These are phyloP conservation scores for Phytopythium vexans DNA, from an alignment of 352 stramenopile species.

Conservation along the genomic window DNA sequence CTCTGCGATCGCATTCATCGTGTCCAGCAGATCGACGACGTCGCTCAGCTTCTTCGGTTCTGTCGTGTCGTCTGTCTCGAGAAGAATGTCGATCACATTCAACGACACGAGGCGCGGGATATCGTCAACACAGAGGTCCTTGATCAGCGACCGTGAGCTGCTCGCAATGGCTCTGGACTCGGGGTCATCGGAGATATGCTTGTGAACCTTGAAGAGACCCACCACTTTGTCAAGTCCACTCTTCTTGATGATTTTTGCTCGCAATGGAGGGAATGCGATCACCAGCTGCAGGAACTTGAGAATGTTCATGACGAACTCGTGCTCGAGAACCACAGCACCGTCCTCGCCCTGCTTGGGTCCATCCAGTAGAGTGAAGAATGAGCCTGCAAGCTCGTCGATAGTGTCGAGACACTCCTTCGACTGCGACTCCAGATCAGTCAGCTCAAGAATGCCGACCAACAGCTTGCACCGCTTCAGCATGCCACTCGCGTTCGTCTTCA, in stretches of 20 bases:
- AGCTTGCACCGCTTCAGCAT: conserved; percentile 71
- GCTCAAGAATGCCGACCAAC: conserved; percentile 48
- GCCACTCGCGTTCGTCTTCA: conserved; percentile 39
- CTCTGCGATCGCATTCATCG: conserved; percentile 58
- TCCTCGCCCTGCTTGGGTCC: conserved; percentile 10
- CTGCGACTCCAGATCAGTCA: conserved; percentile 34
- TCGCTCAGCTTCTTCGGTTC: conserved; percentile 3
- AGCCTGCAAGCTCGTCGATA: conserved; percentile 53
- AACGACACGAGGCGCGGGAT: conserved; percentile 57
- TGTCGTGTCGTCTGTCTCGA: conserved; percentile 34
- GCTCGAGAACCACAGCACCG: background rate
- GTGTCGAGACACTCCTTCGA: conserved; percentile 54
- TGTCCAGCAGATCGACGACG: conserved; percentile 46
- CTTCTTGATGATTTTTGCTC: conserved; percentile 45
- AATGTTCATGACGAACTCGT: conserved; percentile 27
- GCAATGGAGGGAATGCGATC: conserved; percentile 23
- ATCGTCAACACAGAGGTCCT: conserved; percentile 56
- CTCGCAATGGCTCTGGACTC: conserved; percentile 22
- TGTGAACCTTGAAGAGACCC: conserved; percentile 49
- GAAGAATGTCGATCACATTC: conserved; percentile 59
- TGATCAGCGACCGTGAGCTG: conserved; percentile 43
- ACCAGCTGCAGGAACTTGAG: conserved; percentile 44
- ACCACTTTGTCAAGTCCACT: conserved; percentile 55
- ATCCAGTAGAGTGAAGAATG: conserved; percentile 31
- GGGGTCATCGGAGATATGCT: conserved; percentile 10